Percentiles rank a stretch among this genome's conserved stretches.
These are phyloP conservation scores for Vigna reflexopilosa DNA, from an alignment of 306 rosid species.

Conservation along the genomic window DNA sequence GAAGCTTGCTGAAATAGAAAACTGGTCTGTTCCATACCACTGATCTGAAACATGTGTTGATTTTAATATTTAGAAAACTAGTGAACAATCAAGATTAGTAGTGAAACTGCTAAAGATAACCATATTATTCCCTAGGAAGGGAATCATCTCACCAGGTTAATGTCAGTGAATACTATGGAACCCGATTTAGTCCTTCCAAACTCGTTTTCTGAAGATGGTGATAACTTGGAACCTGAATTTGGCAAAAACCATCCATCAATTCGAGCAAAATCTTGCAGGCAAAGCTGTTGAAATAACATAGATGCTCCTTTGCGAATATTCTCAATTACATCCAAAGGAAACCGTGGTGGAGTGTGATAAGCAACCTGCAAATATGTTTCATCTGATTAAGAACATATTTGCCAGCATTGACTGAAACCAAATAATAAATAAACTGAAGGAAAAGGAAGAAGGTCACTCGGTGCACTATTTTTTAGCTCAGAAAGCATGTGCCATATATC, in stretches of 20 bases:
- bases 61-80: conserved; percentile 30
- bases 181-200: conserved; percentile 80
- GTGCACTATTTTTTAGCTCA: not conserved
- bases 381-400: conserved; percentile 42
- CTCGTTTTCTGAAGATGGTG: conserved; percentile 55
- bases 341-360: conserved; percentile 95
- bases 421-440: not conserved
- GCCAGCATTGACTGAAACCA: conserved; percentile 3
- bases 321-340: conserved; percentile 76
- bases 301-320: conserved; percentile 88
- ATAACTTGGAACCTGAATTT: conserved; percentile 51
- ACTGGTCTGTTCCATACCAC: conserved; percentile 99
- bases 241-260: conserved; percentile 98
- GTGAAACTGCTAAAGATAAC: conserved; percentile 34
- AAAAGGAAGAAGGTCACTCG: conserved; percentile 6
- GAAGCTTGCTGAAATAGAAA: conserved; percentile 98
- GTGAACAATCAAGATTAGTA: conserved; percentile 29
- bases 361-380: conserved; percentile 68
- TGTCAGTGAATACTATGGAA: conserved; percentile 79
- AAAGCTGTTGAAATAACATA: conserved; percentile 66
- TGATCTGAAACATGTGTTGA: conserved; percentile 67
- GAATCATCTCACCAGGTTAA: conserved; percentile 79
- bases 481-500: conserved; percentile 15
- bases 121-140: conserved; percentile 18
- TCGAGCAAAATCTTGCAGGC: conserved; percentile 90